Percentiles rank a stretch among this genome's conserved stretches.
phyloP scores from a whole-genome alignment of 108 stramenopile genomes.

The Thalassiosira profunda region DNA sequence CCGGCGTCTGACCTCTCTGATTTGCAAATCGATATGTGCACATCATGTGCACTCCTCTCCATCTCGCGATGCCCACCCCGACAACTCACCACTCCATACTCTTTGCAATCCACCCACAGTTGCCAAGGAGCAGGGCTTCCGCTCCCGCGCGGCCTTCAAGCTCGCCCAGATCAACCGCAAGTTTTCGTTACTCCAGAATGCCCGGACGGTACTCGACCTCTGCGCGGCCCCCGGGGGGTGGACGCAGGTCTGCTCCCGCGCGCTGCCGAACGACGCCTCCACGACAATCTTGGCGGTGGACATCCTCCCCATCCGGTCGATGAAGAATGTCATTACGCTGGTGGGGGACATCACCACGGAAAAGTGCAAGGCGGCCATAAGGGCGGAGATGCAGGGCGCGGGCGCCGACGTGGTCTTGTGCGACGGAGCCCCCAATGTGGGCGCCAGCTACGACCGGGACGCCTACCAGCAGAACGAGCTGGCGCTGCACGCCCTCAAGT shows the following conservation, averaged over 20 bases:
- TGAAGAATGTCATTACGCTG: constrained; percentile 90
- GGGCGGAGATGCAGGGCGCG: constrained; percentile 68
- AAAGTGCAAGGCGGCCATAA: constrained; percentile 90
- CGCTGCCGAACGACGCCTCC: constrained; percentile 59
- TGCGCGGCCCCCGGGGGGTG: constrained; percentile 99
- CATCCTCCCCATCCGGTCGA: constrained; percentile 94
- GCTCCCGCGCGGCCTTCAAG: constrained; percentile 98
- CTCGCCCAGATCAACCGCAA: constrained; percentile 99
- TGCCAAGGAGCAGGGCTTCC: constrained; percentile 98
- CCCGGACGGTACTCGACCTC: constrained; percentile 94
- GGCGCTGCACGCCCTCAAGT: constrained; percentile 94
- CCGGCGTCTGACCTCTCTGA: not conserved
- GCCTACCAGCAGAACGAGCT: constrained; percentile 99
- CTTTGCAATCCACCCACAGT: constrained; percentile 64
- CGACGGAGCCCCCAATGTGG: constrained; percentile 99
- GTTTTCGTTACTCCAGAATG: constrained; percentile 84
- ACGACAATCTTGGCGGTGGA: constrained; percentile 96
- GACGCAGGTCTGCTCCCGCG: constrained; percentile 95
- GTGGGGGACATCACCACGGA: constrained; percentile 98
- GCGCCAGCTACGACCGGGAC: constrained; percentile 96
- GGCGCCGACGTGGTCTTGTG: constrained; percentile 97
- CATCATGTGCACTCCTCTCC: too few relatives aligned
- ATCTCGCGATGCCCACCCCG: too few relatives aligned
- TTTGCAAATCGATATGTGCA: too few relatives aligned
- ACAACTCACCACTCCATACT: too few relatives aligned